Conservation (phyloP, 2,329 filamentous ascomycete genomes). For the Dichotomopilus funicola region DNA sequence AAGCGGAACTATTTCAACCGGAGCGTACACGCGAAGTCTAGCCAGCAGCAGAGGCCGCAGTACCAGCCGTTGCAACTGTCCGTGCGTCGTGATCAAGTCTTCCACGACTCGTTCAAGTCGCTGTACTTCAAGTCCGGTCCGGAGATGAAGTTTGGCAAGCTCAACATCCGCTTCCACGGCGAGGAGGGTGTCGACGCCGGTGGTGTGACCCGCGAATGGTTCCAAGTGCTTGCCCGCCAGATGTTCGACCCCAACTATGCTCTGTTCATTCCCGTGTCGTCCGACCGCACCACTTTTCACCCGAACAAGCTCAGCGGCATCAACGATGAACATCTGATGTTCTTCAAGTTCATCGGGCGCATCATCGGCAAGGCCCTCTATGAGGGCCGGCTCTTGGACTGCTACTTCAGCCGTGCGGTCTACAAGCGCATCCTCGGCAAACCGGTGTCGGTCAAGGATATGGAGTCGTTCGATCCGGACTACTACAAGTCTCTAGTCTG, state of each 20-base stretch:
- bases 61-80: constrained; percentile 72
- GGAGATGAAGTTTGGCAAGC: constrained; percentile 98
- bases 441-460: constrained; percentile 94
- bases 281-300: constrained; percentile 97
- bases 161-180: constrained; percentile 94
- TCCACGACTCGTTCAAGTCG: constrained; percentile 97
- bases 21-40: constrained; percentile 68
- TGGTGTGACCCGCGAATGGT: constrained; percentile 97
- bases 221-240: constrained; percentile 91
- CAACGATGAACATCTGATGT: constrained; percentile 92
- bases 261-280: constrained; percentile 91
- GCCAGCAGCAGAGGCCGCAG: constrained; percentile 60
- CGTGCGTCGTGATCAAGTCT: constrained; percentile 89
- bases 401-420: constrained; percentile 96
- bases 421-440: constrained; percentile 97
- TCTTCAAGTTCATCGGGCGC: constrained; percentile 98
- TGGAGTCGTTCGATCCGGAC: constrained; percentile 96
- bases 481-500: constrained; percentile 98
- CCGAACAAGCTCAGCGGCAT: constrained; percentile 90
- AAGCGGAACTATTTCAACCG: constrained; percentile 99
- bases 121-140: constrained; percentile 94
- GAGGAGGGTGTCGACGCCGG: constrained; percentile 98
- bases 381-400: constrained; percentile 90
- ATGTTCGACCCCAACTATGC: constrained; percentile 99
- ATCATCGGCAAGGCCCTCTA: constrained; percentile 98